Evolutionary conservation across 441 rosid species (phyloP).

Genomic region (Monsonia emarginata): DNA sequence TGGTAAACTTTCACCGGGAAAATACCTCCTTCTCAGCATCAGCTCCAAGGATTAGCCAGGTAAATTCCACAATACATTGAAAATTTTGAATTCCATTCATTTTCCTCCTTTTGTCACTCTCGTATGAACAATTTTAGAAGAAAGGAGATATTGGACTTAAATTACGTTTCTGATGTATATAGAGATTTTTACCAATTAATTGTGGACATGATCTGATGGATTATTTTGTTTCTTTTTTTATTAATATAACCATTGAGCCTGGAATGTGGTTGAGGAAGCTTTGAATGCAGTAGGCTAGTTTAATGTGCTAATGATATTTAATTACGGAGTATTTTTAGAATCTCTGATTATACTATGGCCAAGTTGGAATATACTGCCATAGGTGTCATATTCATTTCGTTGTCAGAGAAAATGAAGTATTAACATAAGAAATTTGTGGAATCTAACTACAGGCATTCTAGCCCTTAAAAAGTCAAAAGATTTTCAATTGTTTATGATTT

Average conservation of each 20-base stretch:
- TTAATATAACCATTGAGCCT: no score
- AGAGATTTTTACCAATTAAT: no score
- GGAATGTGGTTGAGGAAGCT: no score
- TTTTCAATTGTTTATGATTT: not conserved
- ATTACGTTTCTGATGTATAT: not conserved
- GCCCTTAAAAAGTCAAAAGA: not conserved
- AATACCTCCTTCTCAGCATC: slow-evolving; percentile 60
- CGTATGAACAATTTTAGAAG: no score
- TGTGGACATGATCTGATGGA: no score
- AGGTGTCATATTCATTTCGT: not conserved
- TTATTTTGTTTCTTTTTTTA: no score
- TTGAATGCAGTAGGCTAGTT: not conserved
- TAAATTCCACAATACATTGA: slow-evolving; percentile 20
- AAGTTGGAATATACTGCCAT: not conserved
- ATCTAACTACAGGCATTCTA: not conserved
- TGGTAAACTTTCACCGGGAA: slow-evolving; percentile 65
- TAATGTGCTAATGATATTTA: not conserved
- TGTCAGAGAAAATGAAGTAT: not conserved
- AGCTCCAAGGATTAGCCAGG: slow-evolving; percentile 68
- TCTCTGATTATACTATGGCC: not conserved
- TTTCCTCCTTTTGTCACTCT: no score
- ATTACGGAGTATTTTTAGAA: not conserved
- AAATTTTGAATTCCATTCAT: not conserved
- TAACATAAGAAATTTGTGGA: not conserved
- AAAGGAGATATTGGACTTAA: not conserved